Percentiles rank a stretch among this genome's conserved stretches.
Conservation (phyloP, 2,329 filamentous ascomycete species). For the Venturia oleaginea region DNA sequence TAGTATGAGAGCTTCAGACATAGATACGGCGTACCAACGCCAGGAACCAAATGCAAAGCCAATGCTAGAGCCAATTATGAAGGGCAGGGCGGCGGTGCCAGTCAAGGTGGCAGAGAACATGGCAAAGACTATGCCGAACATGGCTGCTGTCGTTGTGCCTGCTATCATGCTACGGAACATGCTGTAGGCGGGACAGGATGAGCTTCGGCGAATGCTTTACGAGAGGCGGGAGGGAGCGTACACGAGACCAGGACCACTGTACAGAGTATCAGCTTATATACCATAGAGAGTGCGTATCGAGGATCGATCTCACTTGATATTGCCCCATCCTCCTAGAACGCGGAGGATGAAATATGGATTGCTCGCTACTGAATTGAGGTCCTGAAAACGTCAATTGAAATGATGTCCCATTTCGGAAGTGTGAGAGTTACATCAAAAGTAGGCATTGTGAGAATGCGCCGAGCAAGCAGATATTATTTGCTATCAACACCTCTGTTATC, state of each 20-base stretch:
- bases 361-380: not conserved
- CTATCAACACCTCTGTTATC: not conserved
- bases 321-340: constrained; percentile 4
- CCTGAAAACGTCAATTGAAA: not conserved
- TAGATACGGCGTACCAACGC: not conserved
- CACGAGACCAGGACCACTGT: constrained; percentile 4
- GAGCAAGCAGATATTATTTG: not conserved
- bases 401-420: not conserved
- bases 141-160: constrained; percentile 2
- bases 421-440: not conserved
- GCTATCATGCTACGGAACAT: constrained; percentile 10
- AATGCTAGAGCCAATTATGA: not conserved
- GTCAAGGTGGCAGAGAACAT: not conserved
- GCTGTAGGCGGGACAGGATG: not conserved
- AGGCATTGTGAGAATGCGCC: not conserved
- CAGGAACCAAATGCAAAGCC: not conserved
- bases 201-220: not conserved
- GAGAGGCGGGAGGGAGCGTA: not conserved
- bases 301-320: not conserved
- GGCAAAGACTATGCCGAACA: constrained; percentile 2
- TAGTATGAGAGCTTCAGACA: not conserved
- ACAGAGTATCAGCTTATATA: not conserved
- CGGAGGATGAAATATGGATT: constrained; percentile 1
- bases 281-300: not conserved
- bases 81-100: not conserved